phyloP scores from a whole-genome alignment of 345 rosid species.

The Cardamine occulta region DNA sequence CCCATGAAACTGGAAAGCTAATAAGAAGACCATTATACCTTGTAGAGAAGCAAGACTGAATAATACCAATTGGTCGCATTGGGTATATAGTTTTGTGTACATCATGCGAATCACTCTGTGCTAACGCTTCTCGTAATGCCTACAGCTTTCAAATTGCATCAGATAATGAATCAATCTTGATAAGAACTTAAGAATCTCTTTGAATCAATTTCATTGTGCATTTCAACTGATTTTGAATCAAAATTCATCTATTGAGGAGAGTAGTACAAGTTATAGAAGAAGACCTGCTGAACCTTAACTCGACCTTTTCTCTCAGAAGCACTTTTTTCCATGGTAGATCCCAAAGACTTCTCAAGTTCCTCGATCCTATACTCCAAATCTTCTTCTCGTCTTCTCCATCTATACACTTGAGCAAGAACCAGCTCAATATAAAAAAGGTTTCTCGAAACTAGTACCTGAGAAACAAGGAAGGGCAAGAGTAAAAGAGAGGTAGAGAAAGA shows the following conservation, averaged over 20 bases:
- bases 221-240: neutral
- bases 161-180: neutral
- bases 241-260: neutral
- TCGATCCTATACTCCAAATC: slow-evolving; percentile 46
- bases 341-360: slow-evolving; percentile 66
- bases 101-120: slow-evolving; percentile 46
- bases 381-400: slow-evolving; percentile 51
- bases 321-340: slow-evolving; percentile 61
- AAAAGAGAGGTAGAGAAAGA: slow-evolving; percentile 18
- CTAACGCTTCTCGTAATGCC: slow-evolving; percentile 76
- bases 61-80: slow-evolving; percentile 72
- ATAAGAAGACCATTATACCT: slow-evolving; percentile 26
- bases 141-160: slow-evolving; percentile 32
- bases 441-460: neutral
- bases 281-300: slow-evolving; percentile 84
- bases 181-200: neutral
- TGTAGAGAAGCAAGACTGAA: slow-evolving; percentile 87
- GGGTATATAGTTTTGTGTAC: slow-evolving; percentile 61
- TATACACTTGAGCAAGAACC: slow-evolving; percentile 50
- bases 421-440: slow-evolving; percentile 17
- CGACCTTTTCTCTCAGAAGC: slow-evolving; percentile 92
- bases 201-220: neutral
- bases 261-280: neutral
- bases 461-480: neutral
- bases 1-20: slow-evolving; percentile 5